Conservation (phyloP, 2,329 filamentous ascomycete genomes). For the Tolypocladium guangdongense region DNA sequence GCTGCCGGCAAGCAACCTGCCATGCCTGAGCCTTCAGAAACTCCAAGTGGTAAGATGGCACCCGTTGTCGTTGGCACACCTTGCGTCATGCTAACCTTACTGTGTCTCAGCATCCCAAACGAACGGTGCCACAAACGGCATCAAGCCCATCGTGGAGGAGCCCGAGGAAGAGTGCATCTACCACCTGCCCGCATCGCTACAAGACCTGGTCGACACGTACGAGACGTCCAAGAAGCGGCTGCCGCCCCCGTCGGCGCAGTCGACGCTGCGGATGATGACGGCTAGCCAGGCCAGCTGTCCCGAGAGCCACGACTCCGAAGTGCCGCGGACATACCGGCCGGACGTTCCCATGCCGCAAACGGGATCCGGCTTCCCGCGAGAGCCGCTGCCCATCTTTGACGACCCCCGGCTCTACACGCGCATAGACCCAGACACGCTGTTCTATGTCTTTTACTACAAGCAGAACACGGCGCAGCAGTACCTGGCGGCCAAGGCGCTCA, state of each 20-base stretch:
- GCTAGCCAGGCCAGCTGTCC: conserved; percentile 65
- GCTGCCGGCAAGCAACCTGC: conserved; percentile 32
- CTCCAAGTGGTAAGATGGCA: conserved; percentile 29
- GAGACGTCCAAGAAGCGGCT: conserved; percentile 69
- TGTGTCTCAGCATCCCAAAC: conserved; percentile 25
- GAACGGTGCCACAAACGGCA: conserved; percentile 42
- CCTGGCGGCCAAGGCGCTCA: conserved; percentile 89
- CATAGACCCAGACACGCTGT: conserved; percentile 91
- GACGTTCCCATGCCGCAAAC: conserved; percentile 66
- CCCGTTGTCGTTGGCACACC: background rate
- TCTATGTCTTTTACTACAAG: conserved; percentile 99
- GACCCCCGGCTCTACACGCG: conserved; percentile 78
- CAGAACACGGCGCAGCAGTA: conserved; percentile 95
- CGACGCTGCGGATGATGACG: conserved; percentile 63
- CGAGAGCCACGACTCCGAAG: conserved; percentile 67
- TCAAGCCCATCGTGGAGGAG: conserved; percentile 31
- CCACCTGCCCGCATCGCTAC: conserved; percentile 78
- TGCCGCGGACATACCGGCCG: conserved; percentile 74
- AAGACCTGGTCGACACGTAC: conserved; percentile 85
- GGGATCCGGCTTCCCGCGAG: conserved; percentile 78
- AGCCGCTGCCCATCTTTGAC: conserved; percentile 84
- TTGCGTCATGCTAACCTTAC: background rate
- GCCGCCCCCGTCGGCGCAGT: conserved; percentile 48
- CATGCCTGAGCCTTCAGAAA: conserved; percentile 29
- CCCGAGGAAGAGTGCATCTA: conserved; percentile 72